Evolutionary conservation across 352 stramenopile genomes (phyloP), one percentile per base, ranked within the genome.

Genomic region (Phytophthora sansomeana): DNA sequence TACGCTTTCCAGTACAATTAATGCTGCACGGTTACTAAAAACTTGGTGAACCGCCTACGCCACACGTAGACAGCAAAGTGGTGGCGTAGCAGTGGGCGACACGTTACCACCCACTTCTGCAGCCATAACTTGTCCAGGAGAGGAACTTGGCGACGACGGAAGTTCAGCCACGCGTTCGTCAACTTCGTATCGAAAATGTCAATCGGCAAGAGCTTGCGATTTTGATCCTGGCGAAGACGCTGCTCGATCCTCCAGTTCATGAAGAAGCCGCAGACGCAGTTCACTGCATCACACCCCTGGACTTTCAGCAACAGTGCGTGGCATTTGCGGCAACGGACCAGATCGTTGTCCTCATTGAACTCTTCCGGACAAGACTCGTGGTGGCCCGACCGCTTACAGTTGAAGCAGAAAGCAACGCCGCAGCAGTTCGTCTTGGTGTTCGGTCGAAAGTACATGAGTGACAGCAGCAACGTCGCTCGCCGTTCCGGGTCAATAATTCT

Each of bases 271-370:
- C 79, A 90, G 17, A 83, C 51, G 44, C 81, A 90, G n/a, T 51
- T 69, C 35, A 90, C 74, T 13, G 55, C 49, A 44, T 83, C 67
- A 57, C 81, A 90, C 11, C 81, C 81, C 33, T 86, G 67, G 30
- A 78, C 74, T 53, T 85, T 88, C 33, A 84, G 55, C 19, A 90
- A 51, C 48, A 79, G 47, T 3, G 70, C 55, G 24, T 70, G 75
- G 56, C 81, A 90, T 24, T 42, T 46, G 39, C 74, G 77, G 28
- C 81, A 90, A 5, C 63, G 63, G 9, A 84, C 72, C 9, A 90
- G 36, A 29, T 62, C 70, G n/a, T 43, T 63, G 5, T 55, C 47
- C 21, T 72, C 60, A 28, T 75, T 44, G 4, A 69, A 70, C 5
- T 63, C 65, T 5, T 77, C 64, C 0, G 49, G 48, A n/a, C 63